phyloP scores from a whole-genome alignment of 2,329 filamentous ascomycete genomes.

The Escovopsis sp. region DNA sequence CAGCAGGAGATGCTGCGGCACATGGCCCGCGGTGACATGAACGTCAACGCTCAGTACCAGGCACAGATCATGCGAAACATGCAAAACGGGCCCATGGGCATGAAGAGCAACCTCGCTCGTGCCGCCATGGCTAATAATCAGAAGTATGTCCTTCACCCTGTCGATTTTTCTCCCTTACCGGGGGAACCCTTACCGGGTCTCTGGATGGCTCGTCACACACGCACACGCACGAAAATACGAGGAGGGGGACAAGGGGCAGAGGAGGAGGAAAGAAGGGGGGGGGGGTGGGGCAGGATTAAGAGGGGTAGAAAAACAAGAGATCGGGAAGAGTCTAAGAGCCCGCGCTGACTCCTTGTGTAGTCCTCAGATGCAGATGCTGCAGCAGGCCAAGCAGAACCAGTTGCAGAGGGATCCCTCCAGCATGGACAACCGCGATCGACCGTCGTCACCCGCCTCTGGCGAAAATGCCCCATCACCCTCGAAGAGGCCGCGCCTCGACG shows the following conservation, averaged over 20 bases:
- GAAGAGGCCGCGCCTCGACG: constrained; percentile 70
- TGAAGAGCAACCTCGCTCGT: constrained; percentile 51
- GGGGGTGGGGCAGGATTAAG: no score
- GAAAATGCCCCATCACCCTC: constrained; percentile 87
- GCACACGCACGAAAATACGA: no score
- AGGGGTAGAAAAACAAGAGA: no score
- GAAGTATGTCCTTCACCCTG: constrained; percentile 37
- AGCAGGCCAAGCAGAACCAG: constrained; percentile 57
- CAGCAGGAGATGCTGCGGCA: constrained; percentile 65
- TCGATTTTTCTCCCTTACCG: neutral
- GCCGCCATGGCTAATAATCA: constrained; percentile 68
- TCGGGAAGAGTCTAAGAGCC: no score
- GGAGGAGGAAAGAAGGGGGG: no score
- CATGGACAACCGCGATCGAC: constrained; percentile 70
- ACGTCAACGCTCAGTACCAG: constrained; percentile 24
- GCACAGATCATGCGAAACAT: constrained; percentile 53
- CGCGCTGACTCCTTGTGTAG: constrained; percentile 21
- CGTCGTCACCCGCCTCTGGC: constrained; percentile 65
- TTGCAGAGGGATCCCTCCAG: constrained; percentile 82
- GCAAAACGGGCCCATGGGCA: constrained; percentile 42
- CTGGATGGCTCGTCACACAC: no score
- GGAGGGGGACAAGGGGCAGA: no score
- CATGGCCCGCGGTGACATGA: constrained; percentile 21
- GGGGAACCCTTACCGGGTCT: no score
- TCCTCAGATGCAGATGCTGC: constrained; percentile 57